A percentile compares a stretch with the other conserved stretches of the same genome.
phyloP scores from a whole-genome alignment of 2,329 filamentous ascomycete genomes.

The Zasmidium citrigriseum region DNA sequence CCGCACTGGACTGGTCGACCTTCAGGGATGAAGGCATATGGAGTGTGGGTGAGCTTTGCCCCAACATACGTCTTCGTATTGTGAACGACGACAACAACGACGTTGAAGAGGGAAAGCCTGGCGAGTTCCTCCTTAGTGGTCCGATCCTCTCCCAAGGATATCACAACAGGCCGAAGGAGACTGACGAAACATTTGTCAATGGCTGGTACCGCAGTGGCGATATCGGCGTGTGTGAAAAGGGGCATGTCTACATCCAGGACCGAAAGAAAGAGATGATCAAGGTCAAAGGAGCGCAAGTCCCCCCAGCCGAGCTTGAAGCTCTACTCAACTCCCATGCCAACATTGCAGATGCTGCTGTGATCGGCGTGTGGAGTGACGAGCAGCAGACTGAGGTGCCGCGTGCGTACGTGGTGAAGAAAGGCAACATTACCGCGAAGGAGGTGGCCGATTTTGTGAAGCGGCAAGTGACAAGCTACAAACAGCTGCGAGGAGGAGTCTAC shows the following conservation, averaged over 20 bases:
- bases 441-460: slow-evolving; percentile 61
- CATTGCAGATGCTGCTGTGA: slow-evolving; percentile 76
- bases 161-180: slow-evolving; percentile 8
- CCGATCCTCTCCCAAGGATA: slow-evolving; percentile 11
- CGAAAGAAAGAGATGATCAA: slow-evolving; percentile 42
- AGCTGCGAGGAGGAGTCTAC: slow-evolving; percentile 61
- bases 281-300: slow-evolving; percentile 40
- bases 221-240: slow-evolving; percentile 31
- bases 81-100: slow-evolving; percentile 9
- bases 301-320: slow-evolving; percentile 31
- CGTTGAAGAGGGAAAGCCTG: slow-evolving; percentile 1
- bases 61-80: not conserved
- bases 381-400: slow-evolving; percentile 59
- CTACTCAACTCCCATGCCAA: slow-evolving; percentile 55
- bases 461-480: slow-evolving; percentile 63
- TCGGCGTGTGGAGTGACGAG: slow-evolving; percentile 62
- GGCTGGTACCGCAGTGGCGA: slow-evolving; percentile 41
- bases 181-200: slow-evolving; percentile 19
- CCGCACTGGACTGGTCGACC: slow-evolving; percentile 24
- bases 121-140: slow-evolving; percentile 9
- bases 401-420: slow-evolving; percentile 56
- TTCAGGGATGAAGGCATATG: slow-evolving; percentile 4
- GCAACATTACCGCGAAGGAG: slow-evolving; percentile 38
- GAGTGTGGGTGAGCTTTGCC: not conserved
- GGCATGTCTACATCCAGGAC: slow-evolving; percentile 38